Evolutionary conservation across 2,329 filamentous ascomycete genomes (phyloP).

Genomic region (Tolypocladium paradoxum): DNA sequence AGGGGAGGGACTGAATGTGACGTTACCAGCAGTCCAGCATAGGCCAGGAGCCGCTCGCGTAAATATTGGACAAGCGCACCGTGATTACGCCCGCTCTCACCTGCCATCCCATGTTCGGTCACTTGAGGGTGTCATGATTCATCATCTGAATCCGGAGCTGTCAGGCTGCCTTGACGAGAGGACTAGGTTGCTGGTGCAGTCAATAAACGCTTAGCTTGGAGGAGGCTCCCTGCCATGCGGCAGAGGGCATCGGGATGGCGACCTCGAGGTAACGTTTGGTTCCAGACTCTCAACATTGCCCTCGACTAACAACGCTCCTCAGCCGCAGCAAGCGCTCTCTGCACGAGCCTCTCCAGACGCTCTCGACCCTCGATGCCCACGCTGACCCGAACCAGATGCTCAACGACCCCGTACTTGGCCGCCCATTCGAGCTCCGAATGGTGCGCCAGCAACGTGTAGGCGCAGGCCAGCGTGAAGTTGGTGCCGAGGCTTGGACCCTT

Average conservation of each 20-base stretch:
- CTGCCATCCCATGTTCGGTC: not conserved
- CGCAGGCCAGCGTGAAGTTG: constrained; percentile 31
- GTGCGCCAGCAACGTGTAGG: constrained; percentile 30
- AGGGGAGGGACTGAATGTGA: not conserved
- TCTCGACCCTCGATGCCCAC: constrained; percentile 29
- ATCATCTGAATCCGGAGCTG: not conserved
- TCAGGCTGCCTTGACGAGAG: not conserved
- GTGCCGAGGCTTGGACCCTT: constrained; percentile 41
- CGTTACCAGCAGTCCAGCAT: not conserved
- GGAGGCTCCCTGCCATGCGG: not conserved
- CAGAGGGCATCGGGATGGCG: not conserved
- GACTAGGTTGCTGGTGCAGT: not conserved
- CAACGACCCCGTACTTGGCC: constrained; percentile 25
- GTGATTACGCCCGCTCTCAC: not conserved
- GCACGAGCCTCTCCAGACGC: not conserved
- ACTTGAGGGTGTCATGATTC: not conserved
- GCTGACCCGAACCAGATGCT: constrained; percentile 31
- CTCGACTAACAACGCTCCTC: not conserved
- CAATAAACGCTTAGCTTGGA: not conserved
- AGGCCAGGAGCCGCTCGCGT: not conserved
- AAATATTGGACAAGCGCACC: not conserved
- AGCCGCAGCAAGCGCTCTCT: not conserved
- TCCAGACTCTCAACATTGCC: not conserved
- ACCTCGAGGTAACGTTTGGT: not conserved
- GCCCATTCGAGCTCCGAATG: constrained; percentile 25